Base-by-base conservation (phyloP, 176 grass and related monocot genomes). In the Triticum timopheevii region DNA sequence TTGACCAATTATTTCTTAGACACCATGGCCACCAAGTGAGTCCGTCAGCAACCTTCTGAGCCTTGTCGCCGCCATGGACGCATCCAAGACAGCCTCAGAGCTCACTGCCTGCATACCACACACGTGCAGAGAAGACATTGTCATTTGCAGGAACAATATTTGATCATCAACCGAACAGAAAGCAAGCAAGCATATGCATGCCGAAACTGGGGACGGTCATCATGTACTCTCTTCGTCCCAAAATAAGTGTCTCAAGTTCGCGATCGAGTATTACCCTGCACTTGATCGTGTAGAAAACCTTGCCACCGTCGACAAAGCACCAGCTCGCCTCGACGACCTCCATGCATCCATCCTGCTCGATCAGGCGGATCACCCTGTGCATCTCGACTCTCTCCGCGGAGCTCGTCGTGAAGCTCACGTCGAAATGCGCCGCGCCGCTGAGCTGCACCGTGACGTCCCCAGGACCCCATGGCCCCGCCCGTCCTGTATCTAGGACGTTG, bases 251-350 rank as follows among this genome's bases (percentile, higher is more conserved):
- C 31, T 31, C 3, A 31, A 31, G 31, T 31, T 31, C 31, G 31
- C 31, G 31, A 31, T 31, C 31, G 31, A 85, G 2, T 3, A 54
- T 54, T 54, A 54, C 84, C 84, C 13, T 80, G 65, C 84, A 86
- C 65, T 86, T 86, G 35, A 86, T 59, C 35, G 39, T 10, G 84
- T 80, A 68, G 58, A 30, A 52, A 42, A 45, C n/a, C 34, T 45
- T 71, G 65, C 24, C 25, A 44, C 70, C 24, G 5, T 71, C 76
- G 20, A 71, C 65, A 4, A 62, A 15, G 35, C 76, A 71, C n/a
- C 35, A 86, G 40, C 38, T 71, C 24, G 76, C 84, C 7, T 79
- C n/a, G 10, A 86, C 6, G 35, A 86, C 42, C 45, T 86, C 76
- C 23, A 86, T n/a, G 50, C 24, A 1, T 34, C 28, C 22, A 34